phyloP scores from a whole-genome alignment of 768 basidiomycete genomes.

The Leucocoprinus leucothites region DNA sequence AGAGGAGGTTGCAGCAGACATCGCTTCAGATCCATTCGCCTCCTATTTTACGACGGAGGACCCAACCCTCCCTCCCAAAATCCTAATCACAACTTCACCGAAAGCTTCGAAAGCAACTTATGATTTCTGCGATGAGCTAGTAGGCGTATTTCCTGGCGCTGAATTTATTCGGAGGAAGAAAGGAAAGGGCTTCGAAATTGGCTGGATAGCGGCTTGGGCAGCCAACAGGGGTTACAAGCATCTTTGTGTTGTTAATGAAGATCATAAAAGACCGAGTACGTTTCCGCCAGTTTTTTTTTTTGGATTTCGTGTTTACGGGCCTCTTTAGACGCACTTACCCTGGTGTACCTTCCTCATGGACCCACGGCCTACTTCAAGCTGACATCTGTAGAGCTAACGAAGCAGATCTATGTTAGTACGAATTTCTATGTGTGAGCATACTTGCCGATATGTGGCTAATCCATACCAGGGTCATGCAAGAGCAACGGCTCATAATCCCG shows the following conservation, averaged over 20 bases:
- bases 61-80: constrained; percentile 75
- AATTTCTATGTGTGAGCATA: background rate
- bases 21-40: constrained; percentile 74
- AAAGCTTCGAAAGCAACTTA: constrained; percentile 88
- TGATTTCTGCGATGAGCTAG: constrained; percentile 89
- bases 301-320: constrained; percentile 4
- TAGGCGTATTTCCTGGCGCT: constrained; percentile 87
- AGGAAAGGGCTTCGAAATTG: constrained; percentile 88
- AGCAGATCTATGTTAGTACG: constrained; percentile 82
- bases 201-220: constrained; percentile 91
- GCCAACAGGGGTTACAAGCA: constrained; percentile 86
- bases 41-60: constrained; percentile 72
- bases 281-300: constrained; percentile 14
- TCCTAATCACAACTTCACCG: constrained; percentile 87
- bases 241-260: constrained; percentile 91
- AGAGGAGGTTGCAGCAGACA: constrained; percentile 64
- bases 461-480: constrained; percentile 78
- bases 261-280: constrained; percentile 91
- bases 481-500: constrained; percentile 90
- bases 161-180: constrained; percentile 86
- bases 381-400: constrained; percentile 80
- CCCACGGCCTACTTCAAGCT: constrained; percentile 97
- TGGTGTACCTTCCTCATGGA: constrained; percentile 87
- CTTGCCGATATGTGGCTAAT: background rate
- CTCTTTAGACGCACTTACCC: constrained; percentile 80